These are phyloP conservation scores for bread wheat (Triticum aestivum) DNA, from an alignment of 176 grass and related monocot genomes.

Conservation along the genomic window IWGSC_CS_RefSeq_v2.1 NC_057813.1:674934853-674935352, in stretches of 20 bases:
- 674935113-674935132: background rate
- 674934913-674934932: background rate
- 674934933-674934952: background rate
- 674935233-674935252: background rate
- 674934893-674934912: background rate
- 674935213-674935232: conserved; percentile 4
- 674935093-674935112: background rate
- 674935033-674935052: background rate
- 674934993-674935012: background rate
- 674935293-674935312: conserved; percentile 64
- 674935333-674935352: conserved; percentile 60
- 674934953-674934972: background rate
- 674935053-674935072: background rate
- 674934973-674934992: background rate
- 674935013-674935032: background rate
- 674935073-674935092: background rate
- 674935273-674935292: conserved; percentile 18
- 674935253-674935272: conserved; percentile 18
- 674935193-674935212: background rate
- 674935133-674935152: background rate
- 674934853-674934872: background rate
- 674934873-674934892: background rate
- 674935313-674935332: conserved; percentile 85
- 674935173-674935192: background rate
- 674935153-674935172: conserved; percentile 13